Evolutionary conservation across 2,329 filamentous ascomycete genomes (phyloP).

Genomic region (Emericellopsis atlantica): DNA sequence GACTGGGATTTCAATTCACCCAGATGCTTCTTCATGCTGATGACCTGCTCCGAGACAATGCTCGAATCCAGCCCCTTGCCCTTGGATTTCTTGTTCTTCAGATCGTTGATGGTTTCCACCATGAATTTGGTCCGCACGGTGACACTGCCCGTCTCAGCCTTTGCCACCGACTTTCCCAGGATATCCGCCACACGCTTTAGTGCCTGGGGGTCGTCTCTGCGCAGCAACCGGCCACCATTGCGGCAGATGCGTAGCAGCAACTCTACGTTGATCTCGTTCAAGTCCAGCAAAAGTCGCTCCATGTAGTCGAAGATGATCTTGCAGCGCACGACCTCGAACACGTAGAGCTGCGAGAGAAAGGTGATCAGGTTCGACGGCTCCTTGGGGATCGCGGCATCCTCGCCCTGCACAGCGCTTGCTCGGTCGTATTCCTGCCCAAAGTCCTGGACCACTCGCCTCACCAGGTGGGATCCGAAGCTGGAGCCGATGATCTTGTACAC

Average conservation of each 20-base stretch:
- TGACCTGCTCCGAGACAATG: slow-evolving; percentile 68
- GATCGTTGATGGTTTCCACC: slow-evolving; percentile 88
- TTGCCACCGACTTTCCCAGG: slow-evolving; percentile 60
- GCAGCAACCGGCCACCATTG: slow-evolving; percentile 67
- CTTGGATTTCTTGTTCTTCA: slow-evolving; percentile 90
- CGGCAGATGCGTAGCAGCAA: slow-evolving; percentile 75
- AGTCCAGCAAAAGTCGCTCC: slow-evolving; percentile 57
- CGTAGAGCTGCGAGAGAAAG: slow-evolving; percentile 78
- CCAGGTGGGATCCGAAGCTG: slow-evolving; percentile 78
- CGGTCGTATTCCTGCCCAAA: slow-evolving; percentile 55
- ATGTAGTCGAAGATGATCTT: slow-evolving; percentile 87
- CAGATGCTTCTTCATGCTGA: slow-evolving; percentile 78
- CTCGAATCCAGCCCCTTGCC: slow-evolving; percentile 57
- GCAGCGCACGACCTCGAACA: slow-evolving; percentile 76
- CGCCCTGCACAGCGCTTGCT: slow-evolving; percentile 23
- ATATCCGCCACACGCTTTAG: slow-evolving; percentile 80
- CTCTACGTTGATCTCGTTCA: slow-evolving; percentile 82
- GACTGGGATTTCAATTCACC: slow-evolving; percentile 55
- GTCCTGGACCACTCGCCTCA: slow-evolving; percentile 64
- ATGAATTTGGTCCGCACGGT: slow-evolving; percentile 92
- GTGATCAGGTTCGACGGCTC: slow-evolving; percentile 61
- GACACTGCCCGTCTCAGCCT: slow-evolving; percentile 54
- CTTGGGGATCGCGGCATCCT: slow-evolving; percentile 22
- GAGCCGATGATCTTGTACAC: slow-evolving; percentile 78
- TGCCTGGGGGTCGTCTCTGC: slow-evolving; percentile 77